phyloP scores from a whole-genome alignment of 352 stramenopile species.

The Phytophthora constricta region DNA sequence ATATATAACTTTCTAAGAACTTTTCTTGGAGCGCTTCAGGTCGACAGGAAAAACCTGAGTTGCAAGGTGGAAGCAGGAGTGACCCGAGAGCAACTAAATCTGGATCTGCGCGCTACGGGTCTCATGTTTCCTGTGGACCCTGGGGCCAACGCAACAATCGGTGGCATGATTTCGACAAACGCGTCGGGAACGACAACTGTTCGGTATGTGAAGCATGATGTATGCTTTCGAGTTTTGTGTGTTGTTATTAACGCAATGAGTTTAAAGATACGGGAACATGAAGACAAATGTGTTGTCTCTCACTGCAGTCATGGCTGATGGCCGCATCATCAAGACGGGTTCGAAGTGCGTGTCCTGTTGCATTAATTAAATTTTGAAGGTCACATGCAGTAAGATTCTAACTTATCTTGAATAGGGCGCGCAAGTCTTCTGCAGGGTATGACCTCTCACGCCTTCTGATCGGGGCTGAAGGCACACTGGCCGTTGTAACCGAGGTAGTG shows the following conservation, averaged over 20 bases:
- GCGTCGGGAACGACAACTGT: constrained; percentile 89
- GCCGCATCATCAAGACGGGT: constrained; percentile 84
- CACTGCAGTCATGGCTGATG: constrained; percentile 91
- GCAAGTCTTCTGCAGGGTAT: constrained; percentile 96
- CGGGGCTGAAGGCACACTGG: constrained; percentile 94
- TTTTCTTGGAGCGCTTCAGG: not conserved
- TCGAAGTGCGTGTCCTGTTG: constrained; percentile 55
- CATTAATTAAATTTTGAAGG: not conserved
- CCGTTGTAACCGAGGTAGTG: constrained; percentile 94
- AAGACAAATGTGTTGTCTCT: constrained; percentile 94
- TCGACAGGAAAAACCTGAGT: constrained; percentile 73
- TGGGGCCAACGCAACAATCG: constrained; percentile 94
- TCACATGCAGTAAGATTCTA: not conserved
- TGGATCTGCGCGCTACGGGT: constrained; percentile 77
- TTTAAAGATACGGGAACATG: constrained; percentile 97
- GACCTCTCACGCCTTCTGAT: constrained; percentile 94
- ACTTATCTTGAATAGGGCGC: constrained; percentile 48
- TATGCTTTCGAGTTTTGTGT: constrained; percentile 12
- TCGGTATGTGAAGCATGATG: constrained; percentile 65
- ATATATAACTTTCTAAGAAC: not conserved
- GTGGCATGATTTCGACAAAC: constrained; percentile 92
- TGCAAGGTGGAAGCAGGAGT: constrained; percentile 93
- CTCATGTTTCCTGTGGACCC: constrained; percentile 96
- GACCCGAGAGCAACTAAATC: constrained; percentile 91
- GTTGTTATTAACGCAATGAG: constrained; percentile 11